Conservation (phyloP, 305 asterid species). For the Rubia tinctorum region DNA sequence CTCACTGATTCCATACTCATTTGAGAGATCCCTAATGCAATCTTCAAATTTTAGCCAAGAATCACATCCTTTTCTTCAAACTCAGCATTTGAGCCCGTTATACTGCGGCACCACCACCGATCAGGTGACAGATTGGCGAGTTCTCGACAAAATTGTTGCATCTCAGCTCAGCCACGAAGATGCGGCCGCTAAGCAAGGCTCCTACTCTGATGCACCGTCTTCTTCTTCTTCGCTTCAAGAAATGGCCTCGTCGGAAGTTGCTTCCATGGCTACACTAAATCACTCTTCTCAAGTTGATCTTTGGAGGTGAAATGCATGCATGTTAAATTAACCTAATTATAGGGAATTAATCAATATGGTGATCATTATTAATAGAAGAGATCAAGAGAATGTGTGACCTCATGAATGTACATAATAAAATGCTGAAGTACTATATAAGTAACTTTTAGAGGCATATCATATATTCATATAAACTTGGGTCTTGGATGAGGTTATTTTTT, state of each 20-base stretch:
- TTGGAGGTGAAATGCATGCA: conserved; percentile 36
- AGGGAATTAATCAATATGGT: conserved; percentile 6
- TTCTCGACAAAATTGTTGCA: conserved; percentile 61
- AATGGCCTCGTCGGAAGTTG: conserved; percentile 25
- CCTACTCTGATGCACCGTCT: conserved; percentile 14
- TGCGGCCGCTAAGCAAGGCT: conserved; percentile 10
- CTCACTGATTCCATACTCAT: conserved; percentile 13
- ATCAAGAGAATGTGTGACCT: conserved; percentile 6
- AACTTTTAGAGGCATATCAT: conserved; percentile 10
- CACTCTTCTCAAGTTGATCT: conserved; percentile 31
- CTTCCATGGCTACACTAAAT: conserved; percentile 28
- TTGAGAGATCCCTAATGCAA: conserved; percentile 10
- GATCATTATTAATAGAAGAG: background rate
- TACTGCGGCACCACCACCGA: conserved; percentile 18
- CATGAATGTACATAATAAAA: conserved; percentile 33
- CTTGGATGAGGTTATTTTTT: background rate
- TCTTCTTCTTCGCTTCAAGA: conserved; percentile 24
- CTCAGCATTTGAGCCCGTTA: conserved; percentile 3
- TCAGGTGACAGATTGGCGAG: conserved; percentile 62
- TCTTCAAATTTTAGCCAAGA: conserved; percentile 2
- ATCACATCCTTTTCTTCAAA: conserved; percentile 12
- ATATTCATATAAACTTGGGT: background rate
- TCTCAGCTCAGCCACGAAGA: conserved; percentile 49
- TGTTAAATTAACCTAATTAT: conserved; percentile 2
- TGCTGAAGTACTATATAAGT: background rate